phyloP scores from a whole-genome alignment of 352 stramenopile genomes.

The Halophytophthora batemanensis region DNA sequence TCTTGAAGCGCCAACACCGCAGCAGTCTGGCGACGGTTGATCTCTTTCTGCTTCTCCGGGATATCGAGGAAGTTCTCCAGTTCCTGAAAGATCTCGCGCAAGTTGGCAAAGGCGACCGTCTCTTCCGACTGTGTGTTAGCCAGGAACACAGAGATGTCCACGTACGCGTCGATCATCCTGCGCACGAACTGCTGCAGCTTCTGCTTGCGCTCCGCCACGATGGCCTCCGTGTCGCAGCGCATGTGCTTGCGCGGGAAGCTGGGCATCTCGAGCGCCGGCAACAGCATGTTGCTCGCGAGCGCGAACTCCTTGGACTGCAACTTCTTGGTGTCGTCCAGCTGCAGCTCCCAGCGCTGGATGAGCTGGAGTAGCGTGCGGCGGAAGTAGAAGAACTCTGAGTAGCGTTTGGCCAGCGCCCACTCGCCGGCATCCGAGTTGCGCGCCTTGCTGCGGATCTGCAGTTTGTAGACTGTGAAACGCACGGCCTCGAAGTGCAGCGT shows the following conservation, averaged over 20 bases:
- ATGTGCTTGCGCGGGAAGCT: slow-evolving; percentile 62
- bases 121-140: slow-evolving; percentile 25
- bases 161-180: slow-evolving; percentile 53
- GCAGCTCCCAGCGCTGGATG: slow-evolving; percentile 43
- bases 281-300: slow-evolving; percentile 36
- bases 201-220: slow-evolving; percentile 43
- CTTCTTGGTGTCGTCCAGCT: slow-evolving; percentile 23
- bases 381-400: slow-evolving; percentile 65
- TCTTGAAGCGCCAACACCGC: slow-evolving; percentile 55
- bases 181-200: slow-evolving; percentile 55
- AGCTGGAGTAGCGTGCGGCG: slow-evolving; percentile 42
- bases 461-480: slow-evolving; percentile 65
- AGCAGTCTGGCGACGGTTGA: slow-evolving; percentile 41
- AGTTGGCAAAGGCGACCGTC: slow-evolving; percentile 11
- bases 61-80: slow-evolving; percentile 55
- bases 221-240: slow-evolving; percentile 47
- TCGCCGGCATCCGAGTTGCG: slow-evolving; percentile 21
- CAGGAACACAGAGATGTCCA: slow-evolving; percentile 58
- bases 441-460: slow-evolving; percentile 47
- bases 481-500: slow-evolving; percentile 33
- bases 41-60: slow-evolving; percentile 46
- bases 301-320: slow-evolving; percentile 42
- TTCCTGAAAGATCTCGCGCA: slow-evolving; percentile 31
- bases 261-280: slow-evolving; percentile 36
- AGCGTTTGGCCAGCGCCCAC: slow-evolving; percentile 61